Base-by-base conservation (phyloP, 2,329 filamentous ascomycete species). In the Zasmidium angulare region DNA sequence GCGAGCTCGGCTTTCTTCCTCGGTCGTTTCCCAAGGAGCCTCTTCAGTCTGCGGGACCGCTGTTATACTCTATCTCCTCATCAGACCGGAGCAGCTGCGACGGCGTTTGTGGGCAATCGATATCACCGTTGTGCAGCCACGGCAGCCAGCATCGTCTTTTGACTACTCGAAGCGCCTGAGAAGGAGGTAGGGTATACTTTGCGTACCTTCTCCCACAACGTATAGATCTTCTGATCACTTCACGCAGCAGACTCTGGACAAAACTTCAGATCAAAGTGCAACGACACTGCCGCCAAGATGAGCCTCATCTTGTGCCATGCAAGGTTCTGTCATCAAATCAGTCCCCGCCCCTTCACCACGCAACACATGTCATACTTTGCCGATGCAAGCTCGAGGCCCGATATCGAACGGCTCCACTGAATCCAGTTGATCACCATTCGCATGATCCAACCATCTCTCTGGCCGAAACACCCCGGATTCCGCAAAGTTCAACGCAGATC, bases 231-330 rank as follows among this genome's bases (percentile, higher is more conserved):
- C 62, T 53, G 36, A 12, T 58, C 40, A 6, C n/a, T 12, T 49
- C 55, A 58, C 17, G 52, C 52, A 6, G 10, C 22, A 6, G 55
- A 58, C 55, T 48, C 55, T 2, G 55, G 21, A 11, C 50, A 22
- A 17, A 58, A 14, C 12, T 53, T 22, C 9, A 58, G 47, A 24
- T 58, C 51, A 21, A 58, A 58, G 11, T 53, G 19, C n/a, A 58
- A 23, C 10, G 54, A 46, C 2, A 50, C 26, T 10, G 40, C 53
- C 19, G 51, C 56, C 11, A 58, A 21, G 0, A 75, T 66, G 1
- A 78, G 52, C 4, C 70, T 68, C 58, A 74, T 70, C 60, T 77
- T 74, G 48, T 71, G 67, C 57, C 70, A 74, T 1, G 74, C 75
- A 17, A 77, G 67, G 63, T 70, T 58, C 55, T 57, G 23, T 10